A percentile compares a stretch with the other conserved stretches of the same genome.
These are phyloP conservation scores for Potentilla sterilis DNA, from an alignment of 306 rosid species.

Conservation along the genomic window DNA sequence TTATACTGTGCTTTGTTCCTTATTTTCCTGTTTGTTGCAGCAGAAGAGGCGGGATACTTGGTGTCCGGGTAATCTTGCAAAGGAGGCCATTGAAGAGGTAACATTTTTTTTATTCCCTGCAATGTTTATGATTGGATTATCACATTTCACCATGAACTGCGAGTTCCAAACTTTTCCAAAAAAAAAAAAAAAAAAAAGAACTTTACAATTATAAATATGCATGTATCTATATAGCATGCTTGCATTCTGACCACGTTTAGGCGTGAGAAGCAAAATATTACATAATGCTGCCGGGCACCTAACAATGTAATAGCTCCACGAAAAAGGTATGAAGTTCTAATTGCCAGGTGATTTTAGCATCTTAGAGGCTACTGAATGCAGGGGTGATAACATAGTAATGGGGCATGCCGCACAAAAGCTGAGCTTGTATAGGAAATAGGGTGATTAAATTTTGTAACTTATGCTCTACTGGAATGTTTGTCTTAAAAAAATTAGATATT, in stretches of 20 bases:
- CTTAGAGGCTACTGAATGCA: neutral
- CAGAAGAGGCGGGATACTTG: constrained; percentile 93
- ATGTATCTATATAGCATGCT: neutral
- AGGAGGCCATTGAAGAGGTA: constrained; percentile 57
- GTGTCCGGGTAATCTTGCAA: constrained; percentile 73
- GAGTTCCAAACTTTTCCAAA: constrained; percentile 2
- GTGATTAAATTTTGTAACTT: neutral
- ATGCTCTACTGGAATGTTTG: neutral
- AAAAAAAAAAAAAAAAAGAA: neutral
- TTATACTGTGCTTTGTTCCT: neutral
- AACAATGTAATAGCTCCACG: neutral
- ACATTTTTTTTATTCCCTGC: constrained; percentile 22
- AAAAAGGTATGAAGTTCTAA: neutral
- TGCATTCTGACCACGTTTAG: neutral
- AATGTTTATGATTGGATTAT: constrained; percentile 17
- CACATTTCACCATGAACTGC: constrained; percentile 15
- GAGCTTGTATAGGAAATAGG: constrained; percentile 3
- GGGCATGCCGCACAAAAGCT: neutral
- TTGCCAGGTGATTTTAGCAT: neutral
- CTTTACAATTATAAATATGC: neutral
- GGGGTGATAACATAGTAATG: neutral
- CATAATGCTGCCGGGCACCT: neutral
- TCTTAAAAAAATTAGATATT: neutral
- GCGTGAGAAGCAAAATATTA: neutral
- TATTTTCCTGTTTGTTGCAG: constrained; percentile 33